phyloP scores from a whole-genome alignment of 2,329 filamentous ascomycete genomes.

The Drechslera avenae region DNA sequence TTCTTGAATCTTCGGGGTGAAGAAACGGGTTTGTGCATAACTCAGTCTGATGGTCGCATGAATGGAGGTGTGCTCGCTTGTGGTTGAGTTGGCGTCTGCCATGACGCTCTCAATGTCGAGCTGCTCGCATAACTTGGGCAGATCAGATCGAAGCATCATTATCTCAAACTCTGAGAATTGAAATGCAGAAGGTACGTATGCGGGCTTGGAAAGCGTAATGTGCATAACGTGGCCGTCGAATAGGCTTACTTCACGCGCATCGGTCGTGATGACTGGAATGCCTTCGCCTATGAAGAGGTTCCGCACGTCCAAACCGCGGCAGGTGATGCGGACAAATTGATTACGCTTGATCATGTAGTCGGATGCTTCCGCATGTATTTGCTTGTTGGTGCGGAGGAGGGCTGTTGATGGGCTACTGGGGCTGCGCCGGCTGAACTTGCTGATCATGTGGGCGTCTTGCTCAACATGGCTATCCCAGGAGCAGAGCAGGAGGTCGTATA shows the following conservation, averaged over 20 bases:
- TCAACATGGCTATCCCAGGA: constrained; percentile 31
- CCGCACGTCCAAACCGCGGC: constrained; percentile 27
- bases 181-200: constrained; percentile 16
- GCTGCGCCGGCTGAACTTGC: constrained; percentile 25
- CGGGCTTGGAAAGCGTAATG: constrained; percentile 31
- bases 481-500: constrained; percentile 34
- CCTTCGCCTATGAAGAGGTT: constrained; percentile 27
- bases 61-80: constrained; percentile 27
- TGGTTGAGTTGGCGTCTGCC: constrained; percentile 29
- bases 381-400: constrained; percentile 33
- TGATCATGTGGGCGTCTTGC: constrained; percentile 19
- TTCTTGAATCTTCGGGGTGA: constrained; percentile 26
- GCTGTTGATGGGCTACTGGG: constrained; percentile 25
- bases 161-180: constrained; percentile 30
- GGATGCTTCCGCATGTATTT: constrained; percentile 34
- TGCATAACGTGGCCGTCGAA: constrained; percentile 37
- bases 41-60: constrained; percentile 22
- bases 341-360: constrained; percentile 38
- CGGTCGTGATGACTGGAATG: constrained; percentile 28
- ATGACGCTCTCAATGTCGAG: constrained; percentile 35
- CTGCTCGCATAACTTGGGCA: constrained; percentile 27
- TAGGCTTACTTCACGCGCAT: constrained; percentile 19
- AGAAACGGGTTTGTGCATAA: constrained; percentile 20
- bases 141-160: constrained; percentile 32
- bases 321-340: constrained; percentile 34